These are phyloP conservation scores for Leccinum disarticulatum DNA, from an alignment of 768 basidiomycete species.

Conservation along the genomic window DNA sequence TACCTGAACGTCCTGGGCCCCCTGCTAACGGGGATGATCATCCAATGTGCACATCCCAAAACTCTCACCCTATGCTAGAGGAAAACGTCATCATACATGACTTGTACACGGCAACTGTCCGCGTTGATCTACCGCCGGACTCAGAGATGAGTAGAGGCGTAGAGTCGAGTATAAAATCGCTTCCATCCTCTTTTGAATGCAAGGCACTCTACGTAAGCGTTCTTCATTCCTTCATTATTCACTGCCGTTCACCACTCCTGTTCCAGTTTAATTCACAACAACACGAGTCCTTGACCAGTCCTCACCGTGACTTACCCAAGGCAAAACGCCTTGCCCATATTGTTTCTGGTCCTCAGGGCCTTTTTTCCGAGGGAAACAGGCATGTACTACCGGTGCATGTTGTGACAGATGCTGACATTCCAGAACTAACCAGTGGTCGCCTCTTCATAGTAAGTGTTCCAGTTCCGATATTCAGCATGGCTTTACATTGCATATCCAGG, in stretches of 20 bases:
- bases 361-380: slow-evolving; percentile 8
- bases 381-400: not conserved
- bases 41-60: not conserved
- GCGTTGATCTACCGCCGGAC: not conserved
- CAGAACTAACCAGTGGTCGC: slow-evolving; percentile 7
- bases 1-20: not conserved
- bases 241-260: not conserved
- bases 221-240: not conserved
- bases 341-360: slow-evolving; percentile 4
- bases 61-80: not conserved
- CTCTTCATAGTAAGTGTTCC: slow-evolving; percentile 13
- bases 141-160: slow-evolving; percentile 12
- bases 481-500: slow-evolving; percentile 40
- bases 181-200: slow-evolving; percentile 7
- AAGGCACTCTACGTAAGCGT: slow-evolving; percentile 9
- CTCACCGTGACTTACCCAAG: not conserved
- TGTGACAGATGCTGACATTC: not conserved
- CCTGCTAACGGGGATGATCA: not conserved
- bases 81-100: slow-evolving; percentile 9
- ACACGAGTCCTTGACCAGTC: not conserved
- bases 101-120: slow-evolving; percentile 9
- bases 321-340: not conserved
- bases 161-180: slow-evolving; percentile 7
- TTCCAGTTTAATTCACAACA: slow-evolving; percentile 15
- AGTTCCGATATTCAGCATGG: not conserved